Evolutionary conservation across 805 yeast genomes (phyloP).

Genomic region (Schizosaccharomyces lindneri): DNA sequence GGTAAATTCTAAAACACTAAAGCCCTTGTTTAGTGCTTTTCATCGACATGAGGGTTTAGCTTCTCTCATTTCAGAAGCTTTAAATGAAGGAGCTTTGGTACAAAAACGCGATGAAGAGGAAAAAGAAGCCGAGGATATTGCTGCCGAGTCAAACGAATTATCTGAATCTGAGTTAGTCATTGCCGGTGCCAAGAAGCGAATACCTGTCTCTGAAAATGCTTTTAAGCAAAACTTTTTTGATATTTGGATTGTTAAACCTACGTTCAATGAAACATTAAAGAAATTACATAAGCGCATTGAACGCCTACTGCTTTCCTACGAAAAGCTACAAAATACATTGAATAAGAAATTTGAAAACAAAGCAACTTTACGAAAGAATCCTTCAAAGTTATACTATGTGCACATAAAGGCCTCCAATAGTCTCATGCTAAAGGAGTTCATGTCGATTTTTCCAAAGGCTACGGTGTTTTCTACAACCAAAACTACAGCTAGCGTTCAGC

Average conservation of each 20-base stretch:
- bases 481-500: background rate
- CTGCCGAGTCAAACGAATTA: background rate
- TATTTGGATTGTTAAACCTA: background rate
- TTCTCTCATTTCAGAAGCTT: constrained; percentile 18
- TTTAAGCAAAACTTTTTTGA: background rate
- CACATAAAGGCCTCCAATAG: background rate
- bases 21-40: background rate
- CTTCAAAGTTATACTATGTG: constrained; percentile 1
- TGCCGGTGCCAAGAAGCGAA: background rate
- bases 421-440: background rate
- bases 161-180: background rate
- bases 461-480: background rate
- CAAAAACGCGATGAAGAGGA: constrained; percentile 6
- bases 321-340: constrained; percentile 11
- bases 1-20: background rate
- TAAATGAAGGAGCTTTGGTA: constrained; percentile 17
- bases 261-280: background rate
- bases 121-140: constrained; percentile 5
- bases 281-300: background rate
- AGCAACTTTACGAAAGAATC: background rate
- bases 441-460: background rate
- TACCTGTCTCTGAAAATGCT: background rate
- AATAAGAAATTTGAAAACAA: constrained; percentile 9
- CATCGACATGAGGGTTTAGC: constrained; percentile 10
- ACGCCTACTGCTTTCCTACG: constrained; percentile 1